These are phyloP conservation scores for Chalaropsis thielavioides DNA, from an alignment of 2,329 filamentous ascomycete species.

Conservation along the genomic window DNA sequence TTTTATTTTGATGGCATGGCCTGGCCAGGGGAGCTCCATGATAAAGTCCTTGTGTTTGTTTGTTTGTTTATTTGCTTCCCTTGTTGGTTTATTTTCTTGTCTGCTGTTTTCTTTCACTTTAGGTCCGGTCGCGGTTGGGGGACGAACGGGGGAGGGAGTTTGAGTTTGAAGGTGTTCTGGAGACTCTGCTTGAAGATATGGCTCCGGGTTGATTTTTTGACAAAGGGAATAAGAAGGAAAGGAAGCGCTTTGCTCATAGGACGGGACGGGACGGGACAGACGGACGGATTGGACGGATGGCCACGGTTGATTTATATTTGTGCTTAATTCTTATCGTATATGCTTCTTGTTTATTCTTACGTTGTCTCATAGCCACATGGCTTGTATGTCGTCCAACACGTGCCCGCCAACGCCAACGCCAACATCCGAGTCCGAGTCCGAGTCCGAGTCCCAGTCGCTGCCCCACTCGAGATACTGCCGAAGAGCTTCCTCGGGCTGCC, in stretches of 20 bases:
- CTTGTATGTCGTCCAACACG: neutral
- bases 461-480: neutral
- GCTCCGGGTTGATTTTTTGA: neutral
- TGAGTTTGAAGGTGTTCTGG: neutral
- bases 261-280: neutral
- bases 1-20: constrained; percentile 13
- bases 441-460: constrained; percentile 1
- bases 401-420: neutral
- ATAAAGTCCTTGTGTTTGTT: constrained; percentile 10
- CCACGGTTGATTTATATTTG: neutral
- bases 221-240: neutral
- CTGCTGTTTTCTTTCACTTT: constrained; percentile 9
- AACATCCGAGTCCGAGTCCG: neutral
- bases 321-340: neutral
- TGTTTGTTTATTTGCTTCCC: constrained; percentile 14
- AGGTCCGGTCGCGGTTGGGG: neutral
- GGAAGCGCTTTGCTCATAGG: neutral
- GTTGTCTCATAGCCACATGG: neutral
- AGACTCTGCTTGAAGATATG: neutral
- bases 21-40: constrained; percentile 2
- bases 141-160: neutral
- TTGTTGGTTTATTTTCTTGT: constrained; percentile 18
- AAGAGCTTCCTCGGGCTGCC: neutral
- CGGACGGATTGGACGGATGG: neutral
- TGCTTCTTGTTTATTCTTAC: neutral